A percentile compares a stretch with the other conserved stretches of the same genome.
These are phyloP conservation scores for Quercus variabilis DNA, from an alignment of 306 rosid species.

Conservation along the genomic window DNA sequence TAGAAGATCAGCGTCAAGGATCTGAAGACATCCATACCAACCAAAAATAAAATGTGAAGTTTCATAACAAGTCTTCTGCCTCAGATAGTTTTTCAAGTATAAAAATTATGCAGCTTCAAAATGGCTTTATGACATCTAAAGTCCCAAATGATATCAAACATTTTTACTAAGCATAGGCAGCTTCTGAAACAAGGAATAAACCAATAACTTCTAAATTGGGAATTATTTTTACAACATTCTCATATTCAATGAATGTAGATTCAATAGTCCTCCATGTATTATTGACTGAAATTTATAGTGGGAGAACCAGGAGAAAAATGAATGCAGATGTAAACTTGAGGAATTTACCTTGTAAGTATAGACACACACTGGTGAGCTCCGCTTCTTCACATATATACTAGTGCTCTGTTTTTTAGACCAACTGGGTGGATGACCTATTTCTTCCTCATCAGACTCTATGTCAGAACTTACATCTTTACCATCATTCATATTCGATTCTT, in stretches of 20 bases:
- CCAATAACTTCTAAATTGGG: background rate
- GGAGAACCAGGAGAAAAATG: background rate
- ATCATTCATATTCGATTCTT: conserved; percentile 32
- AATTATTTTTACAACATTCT: background rate
- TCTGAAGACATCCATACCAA: conserved; percentile 40
- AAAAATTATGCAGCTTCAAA: conserved; percentile 8
- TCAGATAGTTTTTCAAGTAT: background rate
- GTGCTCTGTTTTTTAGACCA: conserved; percentile 42
- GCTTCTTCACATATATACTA: conserved; percentile 42
- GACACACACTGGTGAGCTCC: conserved; percentile 64
- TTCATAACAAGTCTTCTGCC: conserved; percentile 1
- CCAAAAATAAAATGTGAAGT: background rate
- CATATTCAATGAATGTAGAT: background rate
- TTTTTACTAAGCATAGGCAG: conserved; percentile 6
- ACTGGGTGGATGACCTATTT: conserved; percentile 33
- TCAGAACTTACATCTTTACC: conserved; percentile 32
- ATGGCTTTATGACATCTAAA: background rate
- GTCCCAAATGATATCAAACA: conserved; percentile 1
- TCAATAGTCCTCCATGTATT: background rate
- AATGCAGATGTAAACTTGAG: background rate
- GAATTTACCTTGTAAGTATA: conserved; percentile 73
- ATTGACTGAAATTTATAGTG: background rate
- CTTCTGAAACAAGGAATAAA: background rate
- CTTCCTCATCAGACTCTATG: conserved; percentile 44
- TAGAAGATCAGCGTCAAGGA: conserved; percentile 82